phyloP scores from a whole-genome alignment of 441 rosid species.

The Populus trichocarpa region DNA sequence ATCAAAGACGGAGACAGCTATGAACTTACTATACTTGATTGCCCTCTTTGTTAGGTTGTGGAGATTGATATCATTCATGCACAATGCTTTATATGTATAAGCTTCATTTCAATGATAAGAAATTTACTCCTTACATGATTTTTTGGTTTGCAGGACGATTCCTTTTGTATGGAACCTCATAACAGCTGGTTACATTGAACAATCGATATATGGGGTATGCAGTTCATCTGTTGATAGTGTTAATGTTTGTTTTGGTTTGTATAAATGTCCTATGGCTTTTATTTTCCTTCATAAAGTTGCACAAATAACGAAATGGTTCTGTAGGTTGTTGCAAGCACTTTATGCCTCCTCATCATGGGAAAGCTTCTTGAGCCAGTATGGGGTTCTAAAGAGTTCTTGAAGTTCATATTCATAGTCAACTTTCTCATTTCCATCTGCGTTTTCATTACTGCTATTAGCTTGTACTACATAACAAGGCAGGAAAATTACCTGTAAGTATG shows the following conservation, averaged over 20 bases:
- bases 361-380: conserved; percentile 91
- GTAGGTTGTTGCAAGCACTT: conserved; percentile 62
- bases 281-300: background rate
- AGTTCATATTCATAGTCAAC: conserved; percentile 85
- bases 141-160: conserved; percentile 61
- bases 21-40: background rate
- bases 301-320: conserved; percentile 18
- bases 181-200: conserved; percentile 87
- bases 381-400: conserved; percentile 96
- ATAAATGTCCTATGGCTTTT: conserved; percentile 5
- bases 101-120: background rate
- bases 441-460: conserved; percentile 76
- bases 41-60: background rate
- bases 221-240: background rate
- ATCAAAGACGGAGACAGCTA: background rate
- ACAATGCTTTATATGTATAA: background rate
- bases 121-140: background rate
- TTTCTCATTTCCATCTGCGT: conserved; percentile 75
- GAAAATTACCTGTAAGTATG: conserved; percentile 76
- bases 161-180: conserved; percentile 97
- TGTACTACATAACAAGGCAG: conserved; percentile 76
- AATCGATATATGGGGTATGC: conserved; percentile 76
- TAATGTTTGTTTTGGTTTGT: conserved; percentile 8
- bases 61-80: background rate
- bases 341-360: conserved; percentile 87